A percentile compares a stretch with the other conserved stretches of the same genome.
Evolutionary conservation across 495 filamentous ascomycete species (phyloP).

Genomic region (Talaromyces wortmannii): DNA sequence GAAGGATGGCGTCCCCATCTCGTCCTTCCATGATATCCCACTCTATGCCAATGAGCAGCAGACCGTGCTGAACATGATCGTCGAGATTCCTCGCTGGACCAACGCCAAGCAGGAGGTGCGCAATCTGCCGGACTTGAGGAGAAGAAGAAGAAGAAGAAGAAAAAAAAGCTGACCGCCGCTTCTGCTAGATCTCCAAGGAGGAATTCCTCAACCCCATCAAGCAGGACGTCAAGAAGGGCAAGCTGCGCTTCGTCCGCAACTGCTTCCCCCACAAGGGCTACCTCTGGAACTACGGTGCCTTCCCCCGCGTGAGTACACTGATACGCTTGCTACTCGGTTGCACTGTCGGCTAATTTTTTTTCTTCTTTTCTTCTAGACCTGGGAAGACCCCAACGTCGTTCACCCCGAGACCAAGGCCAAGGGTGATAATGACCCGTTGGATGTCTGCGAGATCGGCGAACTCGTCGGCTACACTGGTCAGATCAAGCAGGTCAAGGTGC

Average conservation of each 20-base stretch:
- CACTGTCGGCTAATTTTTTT: conserved; percentile 7
- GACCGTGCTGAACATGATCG: conserved; percentile 97
- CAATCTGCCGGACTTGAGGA: not conserved
- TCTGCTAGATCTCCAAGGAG: conserved; percentile 83
- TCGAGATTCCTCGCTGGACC: conserved; percentile 98
- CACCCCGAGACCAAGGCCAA: conserved; percentile 99
- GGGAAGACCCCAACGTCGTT: conserved; percentile 93
- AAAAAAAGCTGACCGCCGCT: conserved; percentile 11
- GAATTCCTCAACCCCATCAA: conserved; percentile 97
- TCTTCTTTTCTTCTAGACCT: conserved; percentile 56
- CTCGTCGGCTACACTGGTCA: conserved; percentile 90
- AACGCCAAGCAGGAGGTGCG: conserved; percentile 97
- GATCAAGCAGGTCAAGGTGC: conserved; percentile 98
- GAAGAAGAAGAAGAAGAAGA: not conserved
- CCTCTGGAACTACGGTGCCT: conserved; percentile 99
- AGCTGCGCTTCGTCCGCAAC: conserved; percentile 93
- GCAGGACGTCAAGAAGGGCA: conserved; percentile 53
- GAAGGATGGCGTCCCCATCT: conserved; percentile 90
- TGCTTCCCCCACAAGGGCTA: conserved; percentile 99
- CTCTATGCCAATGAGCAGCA: conserved; percentile 92
- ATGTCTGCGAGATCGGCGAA: conserved; percentile 99
- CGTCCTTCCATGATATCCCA: conserved; percentile 97
- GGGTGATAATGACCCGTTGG: conserved; percentile 98
- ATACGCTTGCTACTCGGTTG: not conserved
- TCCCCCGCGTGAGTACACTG: conserved; percentile 71